Evolutionary conservation across 768 basidiomycete genomes (phyloP).

Genomic region (Tulasnella sp.): DNA sequence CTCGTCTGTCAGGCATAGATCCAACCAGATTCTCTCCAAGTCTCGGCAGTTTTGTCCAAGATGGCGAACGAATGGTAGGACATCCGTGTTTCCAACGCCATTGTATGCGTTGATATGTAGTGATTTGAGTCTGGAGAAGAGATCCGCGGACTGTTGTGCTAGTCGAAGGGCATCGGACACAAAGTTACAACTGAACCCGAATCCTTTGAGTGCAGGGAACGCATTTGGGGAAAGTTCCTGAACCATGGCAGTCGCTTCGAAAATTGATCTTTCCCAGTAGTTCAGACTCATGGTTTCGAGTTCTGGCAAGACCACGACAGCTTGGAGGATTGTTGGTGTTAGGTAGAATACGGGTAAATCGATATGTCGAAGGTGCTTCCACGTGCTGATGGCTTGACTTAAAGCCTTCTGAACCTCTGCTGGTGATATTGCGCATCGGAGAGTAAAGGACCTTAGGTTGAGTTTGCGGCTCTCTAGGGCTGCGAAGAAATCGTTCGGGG

Average conservation of each 20-base stretch:
- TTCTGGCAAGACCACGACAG: neutral
- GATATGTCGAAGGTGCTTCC: neutral
- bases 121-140: too few relatives aligned
- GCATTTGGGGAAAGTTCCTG: neutral
- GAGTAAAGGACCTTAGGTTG: too few relatives aligned
- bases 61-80: neutral
- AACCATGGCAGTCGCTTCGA: neutral
- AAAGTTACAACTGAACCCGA: neutral
- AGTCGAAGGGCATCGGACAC: neutral
- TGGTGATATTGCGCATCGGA: neutral
- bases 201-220: neutral
- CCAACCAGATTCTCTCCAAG: neutral
- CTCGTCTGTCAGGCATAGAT: too few relatives aligned
- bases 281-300: neutral
- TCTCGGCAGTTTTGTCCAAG: neutral
- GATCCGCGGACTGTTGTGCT: too few relatives aligned
- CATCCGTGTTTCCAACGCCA: neutral
- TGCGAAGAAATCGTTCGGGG: neutral
- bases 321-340: neutral
- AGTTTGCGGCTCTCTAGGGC: too few relatives aligned
- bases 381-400: neutral
- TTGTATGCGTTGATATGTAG: too few relatives aligned
- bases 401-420: neutral
- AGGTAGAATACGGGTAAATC: neutral
- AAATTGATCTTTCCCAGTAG: accelerated